Conservation (phyloP, 345 rosid species). For the Clarkia xantiana region DNA sequence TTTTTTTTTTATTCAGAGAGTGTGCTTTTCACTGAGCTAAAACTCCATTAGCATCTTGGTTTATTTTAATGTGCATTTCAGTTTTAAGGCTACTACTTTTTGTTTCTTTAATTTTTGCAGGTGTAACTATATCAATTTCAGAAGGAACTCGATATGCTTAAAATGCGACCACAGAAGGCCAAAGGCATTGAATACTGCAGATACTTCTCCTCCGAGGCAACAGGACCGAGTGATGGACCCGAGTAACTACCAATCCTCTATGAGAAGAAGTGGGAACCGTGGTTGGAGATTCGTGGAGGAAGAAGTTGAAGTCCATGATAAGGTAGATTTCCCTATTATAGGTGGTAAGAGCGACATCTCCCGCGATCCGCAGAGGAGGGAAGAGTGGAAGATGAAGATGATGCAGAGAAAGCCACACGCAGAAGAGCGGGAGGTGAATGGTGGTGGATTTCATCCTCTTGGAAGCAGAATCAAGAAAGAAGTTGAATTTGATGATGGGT, state of each 20-base stretch:
- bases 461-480: constrained; percentile 16
- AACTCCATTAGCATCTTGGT: too few species aligned
- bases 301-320: constrained; percentile 12
- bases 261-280: constrained; percentile 11
- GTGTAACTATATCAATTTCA: constrained; percentile 74
- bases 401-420: constrained; percentile 9
- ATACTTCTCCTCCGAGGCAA: constrained; percentile 8
- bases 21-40: too few species aligned
- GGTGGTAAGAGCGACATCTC: constrained; percentile 51
- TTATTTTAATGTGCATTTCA: too few species aligned
- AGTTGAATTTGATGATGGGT: constrained; percentile 17
- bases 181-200: constrained; percentile 28
- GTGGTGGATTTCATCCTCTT: constrained; percentile 8
- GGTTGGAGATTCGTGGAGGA: constrained; percentile 45
- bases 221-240: constrained; percentile 1
- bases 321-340: constrained; percentile 35
- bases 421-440: constrained; percentile 10
- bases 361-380: constrained; percentile 20
- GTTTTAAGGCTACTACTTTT: too few species aligned
- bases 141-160: constrained; percentile 67
- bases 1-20: too few species aligned
- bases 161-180: constrained; percentile 71
- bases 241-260: not conserved
- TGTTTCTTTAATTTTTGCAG: constrained; percentile 13
- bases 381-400: constrained; percentile 49